Percentiles rank a stretch among this genome's conserved stretches.
These are phyloP conservation scores for Alternaria ethzedia DNA, from an alignment of 2,329 filamentous ascomycete species.

Conservation along the genomic window DNA sequence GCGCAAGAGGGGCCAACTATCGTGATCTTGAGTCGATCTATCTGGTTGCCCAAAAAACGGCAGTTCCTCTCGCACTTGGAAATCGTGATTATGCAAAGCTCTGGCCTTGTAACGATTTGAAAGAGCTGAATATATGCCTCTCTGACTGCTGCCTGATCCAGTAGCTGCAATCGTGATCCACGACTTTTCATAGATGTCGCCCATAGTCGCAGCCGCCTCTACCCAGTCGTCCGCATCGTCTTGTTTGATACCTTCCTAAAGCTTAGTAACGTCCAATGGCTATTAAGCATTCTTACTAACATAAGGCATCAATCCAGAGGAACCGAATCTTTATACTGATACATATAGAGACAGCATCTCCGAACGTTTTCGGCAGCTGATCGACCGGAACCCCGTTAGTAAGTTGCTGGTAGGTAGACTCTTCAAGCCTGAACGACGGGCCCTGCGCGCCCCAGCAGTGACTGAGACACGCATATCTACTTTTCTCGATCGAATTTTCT, in stretches of 20 bases:
- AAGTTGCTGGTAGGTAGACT: neutral
- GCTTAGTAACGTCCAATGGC: too few species aligned
- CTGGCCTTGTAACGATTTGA: neutral
- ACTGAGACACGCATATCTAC: neutral
- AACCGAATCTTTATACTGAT: fast-evolving
- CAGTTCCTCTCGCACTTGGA: neutral
- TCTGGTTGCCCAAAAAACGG: too few species aligned
- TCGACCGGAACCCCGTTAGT: fast-evolving
- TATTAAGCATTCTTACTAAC: too few species aligned
- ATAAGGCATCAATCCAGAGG: neutral
- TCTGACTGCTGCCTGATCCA: neutral
- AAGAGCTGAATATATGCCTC: neutral
- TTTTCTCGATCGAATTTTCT: too few species aligned
- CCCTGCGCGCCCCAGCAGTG: neutral
- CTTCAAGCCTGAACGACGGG: fast-evolving
- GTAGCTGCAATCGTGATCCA: neutral
- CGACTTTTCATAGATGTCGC: neutral
- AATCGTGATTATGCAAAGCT: neutral
- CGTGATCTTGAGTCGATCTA: too few species aligned
- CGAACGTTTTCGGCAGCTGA: neutral
- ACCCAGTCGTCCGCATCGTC: neutral
- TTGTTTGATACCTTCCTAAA: neutral
- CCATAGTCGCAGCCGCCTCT: neutral
- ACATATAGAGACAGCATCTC: neutral
- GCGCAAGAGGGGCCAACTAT: neutral